Evolutionary conservation across 2,329 filamentous ascomycete species (phyloP), one percentile per base, ranked within the genome.

Genomic region (Aspergillus ochraceus): DNA sequence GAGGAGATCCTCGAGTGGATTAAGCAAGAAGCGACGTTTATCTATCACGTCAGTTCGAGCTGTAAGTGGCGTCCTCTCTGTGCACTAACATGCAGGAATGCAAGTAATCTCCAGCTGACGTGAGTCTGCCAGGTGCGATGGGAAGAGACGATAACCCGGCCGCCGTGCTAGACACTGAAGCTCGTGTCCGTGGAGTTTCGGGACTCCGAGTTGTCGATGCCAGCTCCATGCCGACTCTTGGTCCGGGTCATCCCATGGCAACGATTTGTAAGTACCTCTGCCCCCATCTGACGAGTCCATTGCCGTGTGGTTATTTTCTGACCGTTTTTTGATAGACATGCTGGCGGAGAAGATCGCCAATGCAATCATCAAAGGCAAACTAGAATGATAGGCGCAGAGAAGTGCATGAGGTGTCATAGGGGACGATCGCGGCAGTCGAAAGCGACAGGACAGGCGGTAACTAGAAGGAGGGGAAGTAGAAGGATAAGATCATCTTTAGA

Each of bases 271-370:
- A 20, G 45, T 47, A n/a, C n/a, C 17, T 45, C 49, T n/a, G n/a
- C 19, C 29, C 10, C 20, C 4, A 14, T 42, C 20, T 9, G 19
- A 30, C 32, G 10, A 32, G 20, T 32, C 14, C 17, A 14, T 42
- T 30, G 9, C 14, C 14, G 14, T 12, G 36, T 29, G 17, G 14
- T 19, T 17, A 14, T 20, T 46, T 8, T n/a, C 36, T 42, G 5
- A 42, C 54, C 49, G n/a, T 19, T 42, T 19, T 42, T n/a, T 24
- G 45, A 20, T 30, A 58, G 51, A 58, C 49, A 51, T 29, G n/a
- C 50, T 58, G 51, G 51, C 56, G 6, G 56, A 58, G 19, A 58
- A 54, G 45, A 58, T 58, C 32, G 56, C 56, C 4, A 46, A 53
- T 9, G 56, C 53, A 20, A 58, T 58, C 46, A 51, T 58, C 10